A percentile compares a stretch with the other conserved stretches of the same genome.
phyloP scores from a whole-genome alignment of 768 basidiomycete species.

The Tephrocybe sp. region DNA sequence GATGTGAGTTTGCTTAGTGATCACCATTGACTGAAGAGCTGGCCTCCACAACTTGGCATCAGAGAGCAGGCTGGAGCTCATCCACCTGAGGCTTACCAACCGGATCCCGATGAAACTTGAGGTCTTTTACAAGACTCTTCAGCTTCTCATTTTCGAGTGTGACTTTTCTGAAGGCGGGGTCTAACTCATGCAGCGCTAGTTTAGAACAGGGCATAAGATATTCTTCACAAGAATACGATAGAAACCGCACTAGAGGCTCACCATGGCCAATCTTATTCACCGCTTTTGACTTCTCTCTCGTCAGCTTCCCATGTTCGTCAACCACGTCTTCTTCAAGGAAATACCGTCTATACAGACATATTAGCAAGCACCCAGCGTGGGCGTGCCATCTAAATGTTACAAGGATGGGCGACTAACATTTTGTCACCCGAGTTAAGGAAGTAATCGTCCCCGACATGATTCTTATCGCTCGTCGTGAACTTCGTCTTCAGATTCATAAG shows the following conservation, averaged over 20 bases:
- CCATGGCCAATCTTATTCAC: slow-evolving; percentile 98
- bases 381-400: neutral
- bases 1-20: slow-evolving; percentile 91
- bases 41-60: neutral
- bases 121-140: slow-evolving; percentile 66
- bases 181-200: slow-evolving; percentile 82
- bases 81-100: slow-evolving; percentile 49
- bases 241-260: slow-evolving; percentile 27
- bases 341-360: slow-evolving; percentile 51
- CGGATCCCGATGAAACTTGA: slow-evolving; percentile 85
- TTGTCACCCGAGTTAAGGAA: slow-evolving; percentile 93
- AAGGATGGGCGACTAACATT: slow-evolving; percentile 45
- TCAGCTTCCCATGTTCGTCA: slow-evolving; percentile 65
- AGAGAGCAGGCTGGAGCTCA: neutral
- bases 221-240: neutral
- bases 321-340: slow-evolving; percentile 93
- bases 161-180: slow-evolving; percentile 75
- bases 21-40: slow-evolving; percentile 94
- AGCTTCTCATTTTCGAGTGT: slow-evolving; percentile 81
- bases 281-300: slow-evolving; percentile 66
- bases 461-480: slow-evolving; percentile 79
- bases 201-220: too few species aligned
- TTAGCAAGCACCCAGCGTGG: neutral
- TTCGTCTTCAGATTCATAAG: slow-evolving; percentile 61
- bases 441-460: slow-evolving; percentile 90